Base-by-base conservation (phyloP, 2,329 filamentous ascomycete genomes). In the Trichoderma atrobrunneum region DNA sequence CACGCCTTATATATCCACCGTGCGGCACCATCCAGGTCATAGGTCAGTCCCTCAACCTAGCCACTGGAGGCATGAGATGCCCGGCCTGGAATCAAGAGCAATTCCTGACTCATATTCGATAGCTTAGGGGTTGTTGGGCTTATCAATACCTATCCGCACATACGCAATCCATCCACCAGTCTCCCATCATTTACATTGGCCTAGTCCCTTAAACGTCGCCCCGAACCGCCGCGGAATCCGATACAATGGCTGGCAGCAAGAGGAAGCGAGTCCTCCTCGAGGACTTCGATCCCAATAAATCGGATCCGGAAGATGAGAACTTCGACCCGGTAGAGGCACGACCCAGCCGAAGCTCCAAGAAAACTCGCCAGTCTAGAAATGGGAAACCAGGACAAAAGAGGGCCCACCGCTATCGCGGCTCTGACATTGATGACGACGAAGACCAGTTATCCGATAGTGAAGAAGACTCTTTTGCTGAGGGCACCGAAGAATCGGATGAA, bases 231-330 rank as follows among this genome's bases (percentile, higher is more conserved):
- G 24, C 66, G 5, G 2, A 18, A 14, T 26, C 10, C 61, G 57
- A 63, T 6, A 73, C 30, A 36, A 82, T 82, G 81, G 78, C 76
- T 51, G 78, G 79, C 59, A 78, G 79, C 71, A 90, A 90, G 79
- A 83, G 89, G 69, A 91, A 90, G 84, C 83, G 86, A 74, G 84
- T 84, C 72, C 81, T 69, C 16, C 81, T 69, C 16, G 86, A 89
- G 74, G 84, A 85, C 70, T 91, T 91, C 75, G 90, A 92, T 79
- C 88, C 88, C 3, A 91, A 91, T 79, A 87, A 89, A 78, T 91
- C 90, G 65, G 90, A 92, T 75, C 84, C 90, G 2, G 87, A 89
- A 64, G 90, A 92, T 77, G 88, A 89, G 75, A 90, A 90, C 79
- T 92, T 91, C 77, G 87, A 90, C 72, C 89, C 89, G 18, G 78